Percentiles rank a stretch among this genome's conserved stretches.
These are phyloP conservation scores for Senna siamea DNA, from an alignment of 306 rosid species.

Conservation along the genomic window DNA sequence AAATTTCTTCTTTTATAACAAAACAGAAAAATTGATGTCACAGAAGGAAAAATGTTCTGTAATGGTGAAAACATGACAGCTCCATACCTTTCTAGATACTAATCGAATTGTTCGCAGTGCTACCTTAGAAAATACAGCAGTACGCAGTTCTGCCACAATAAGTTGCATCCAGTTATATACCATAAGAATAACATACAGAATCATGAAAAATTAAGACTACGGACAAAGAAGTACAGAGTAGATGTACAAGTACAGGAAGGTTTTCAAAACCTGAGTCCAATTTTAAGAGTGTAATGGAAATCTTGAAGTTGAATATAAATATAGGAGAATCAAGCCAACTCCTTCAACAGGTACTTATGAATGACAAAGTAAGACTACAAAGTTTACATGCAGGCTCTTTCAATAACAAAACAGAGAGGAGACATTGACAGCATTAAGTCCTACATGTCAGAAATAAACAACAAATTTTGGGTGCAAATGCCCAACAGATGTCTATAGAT, in stretches of 20 bases:
- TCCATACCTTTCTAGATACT: conserved; percentile 85
- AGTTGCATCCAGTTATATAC: conserved; percentile 26
- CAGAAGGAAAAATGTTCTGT: neutral
- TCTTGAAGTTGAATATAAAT: conserved; percentile 19
- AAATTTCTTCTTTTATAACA: too few species aligned
- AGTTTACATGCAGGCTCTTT: neutral
- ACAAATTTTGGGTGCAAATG: neutral
- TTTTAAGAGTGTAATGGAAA: conserved; percentile 23
- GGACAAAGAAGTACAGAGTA: conserved; percentile 21
- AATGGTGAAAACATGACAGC: conserved; percentile 30
- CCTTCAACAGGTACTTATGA: conserved; percentile 5
- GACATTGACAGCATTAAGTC: neutral
- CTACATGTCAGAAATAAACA: neutral
- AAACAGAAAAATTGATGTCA: neutral
- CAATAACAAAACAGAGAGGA: neutral
- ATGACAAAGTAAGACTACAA: neutral
- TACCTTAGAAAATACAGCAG: conserved; percentile 92
- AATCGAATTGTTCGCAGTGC: conserved; percentile 93
- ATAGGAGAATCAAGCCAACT: conserved; percentile 4
- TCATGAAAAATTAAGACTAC: conserved; percentile 16
- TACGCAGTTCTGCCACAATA: conserved; percentile 77
- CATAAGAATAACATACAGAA: conserved; percentile 24
- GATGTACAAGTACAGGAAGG: neutral
- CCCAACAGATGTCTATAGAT: neutral
- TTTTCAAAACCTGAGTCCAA: neutral